These are phyloP conservation scores for Trypanosoma conorhini DNA, from an alignment of 208 protist species.

Conservation along the genomic window DNA sequence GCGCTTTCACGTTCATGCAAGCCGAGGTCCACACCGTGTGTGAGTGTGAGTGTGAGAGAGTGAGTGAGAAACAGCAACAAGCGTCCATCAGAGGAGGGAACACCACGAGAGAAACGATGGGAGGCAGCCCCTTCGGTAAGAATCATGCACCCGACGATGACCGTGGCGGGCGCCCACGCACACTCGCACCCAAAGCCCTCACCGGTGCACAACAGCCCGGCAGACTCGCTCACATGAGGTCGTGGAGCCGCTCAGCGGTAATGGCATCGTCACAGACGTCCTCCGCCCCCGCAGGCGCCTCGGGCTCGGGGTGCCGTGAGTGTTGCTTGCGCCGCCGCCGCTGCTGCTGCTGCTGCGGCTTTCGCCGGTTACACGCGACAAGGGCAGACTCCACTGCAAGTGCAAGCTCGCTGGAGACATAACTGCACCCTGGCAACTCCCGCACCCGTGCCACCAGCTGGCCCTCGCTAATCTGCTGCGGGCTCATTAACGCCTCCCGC, in stretches of 20 bases:
- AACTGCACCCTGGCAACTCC: background rate
- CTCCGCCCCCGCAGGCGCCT: background rate
- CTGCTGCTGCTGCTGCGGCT: background rate
- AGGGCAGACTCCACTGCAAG: slow-evolving; percentile 15
- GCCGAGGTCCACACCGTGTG: no score
- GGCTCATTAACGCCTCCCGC: background rate
- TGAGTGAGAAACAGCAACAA: no score
- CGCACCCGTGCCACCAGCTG: slow-evolving; percentile 10
- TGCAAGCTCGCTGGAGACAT: slow-evolving; percentile 12
- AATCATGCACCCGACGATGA: no score
- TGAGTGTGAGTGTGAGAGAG: no score
- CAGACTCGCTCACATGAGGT: background rate
- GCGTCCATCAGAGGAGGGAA: no score
- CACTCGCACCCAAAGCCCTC: background rate
- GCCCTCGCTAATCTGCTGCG: background rate
- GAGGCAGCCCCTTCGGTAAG: no score
- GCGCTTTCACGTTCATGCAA: no score
- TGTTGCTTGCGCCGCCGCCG: background rate
- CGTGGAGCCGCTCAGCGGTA: slow-evolving; percentile 12
- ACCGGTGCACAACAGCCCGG: no score
- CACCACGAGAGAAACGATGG: no score
- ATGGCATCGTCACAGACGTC: background rate
- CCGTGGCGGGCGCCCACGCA: no score
- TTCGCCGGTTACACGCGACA: slow-evolving; percentile 12
- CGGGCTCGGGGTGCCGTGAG: background rate